phyloP scores from a whole-genome alignment of 2,329 filamentous ascomycete species.

The Monascus ruber region DNA sequence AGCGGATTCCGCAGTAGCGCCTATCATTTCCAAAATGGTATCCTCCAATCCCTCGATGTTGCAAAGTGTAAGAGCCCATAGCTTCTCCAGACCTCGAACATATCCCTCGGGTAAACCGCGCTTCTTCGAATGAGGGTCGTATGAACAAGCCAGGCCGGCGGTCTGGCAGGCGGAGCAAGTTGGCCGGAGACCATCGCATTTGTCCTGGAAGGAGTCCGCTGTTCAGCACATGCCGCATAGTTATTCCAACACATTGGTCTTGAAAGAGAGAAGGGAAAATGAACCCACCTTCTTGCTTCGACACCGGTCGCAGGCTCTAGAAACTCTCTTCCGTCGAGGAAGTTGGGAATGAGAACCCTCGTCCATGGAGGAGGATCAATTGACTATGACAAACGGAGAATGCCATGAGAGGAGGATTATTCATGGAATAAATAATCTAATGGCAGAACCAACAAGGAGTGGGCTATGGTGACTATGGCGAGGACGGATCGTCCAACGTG shows the following conservation, averaged over 20 bases:
- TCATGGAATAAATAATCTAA: too few relatives aligned
- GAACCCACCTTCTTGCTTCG: conserved; percentile 30
- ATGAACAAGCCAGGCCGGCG: conserved; percentile 30
- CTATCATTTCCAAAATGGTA: conserved; percentile 27
- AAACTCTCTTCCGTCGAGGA: conserved; percentile 34
- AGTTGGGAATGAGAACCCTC: conserved; percentile 27
- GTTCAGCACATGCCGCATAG: too few relatives aligned
- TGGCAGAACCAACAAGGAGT: too few relatives aligned
- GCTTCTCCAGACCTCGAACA: conserved; percentile 35
- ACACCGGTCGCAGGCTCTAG: conserved; percentile 35
- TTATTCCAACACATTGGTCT: too few relatives aligned
- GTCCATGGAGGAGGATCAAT: conserved; percentile 23
- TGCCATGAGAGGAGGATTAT: conserved; percentile 10
- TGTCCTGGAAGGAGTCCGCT: conserved; percentile 15
- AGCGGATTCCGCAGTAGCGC: conserved; percentile 21
- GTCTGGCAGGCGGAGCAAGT: conserved; percentile 32
- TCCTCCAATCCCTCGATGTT: conserved; percentile 36
- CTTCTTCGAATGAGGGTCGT: conserved; percentile 35
- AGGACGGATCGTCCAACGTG: too few relatives aligned
- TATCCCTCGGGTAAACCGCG: conserved; percentile 36
- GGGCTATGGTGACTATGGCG: too few relatives aligned
- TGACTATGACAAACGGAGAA: conserved; percentile 9
- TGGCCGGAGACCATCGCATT: conserved; percentile 34
- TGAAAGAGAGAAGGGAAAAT: not conserved
- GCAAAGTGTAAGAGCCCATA: conserved; percentile 34